Base-by-base conservation (phyloP, 192 early-diverging fungal species). In the Backusella psychrophila region DNA sequence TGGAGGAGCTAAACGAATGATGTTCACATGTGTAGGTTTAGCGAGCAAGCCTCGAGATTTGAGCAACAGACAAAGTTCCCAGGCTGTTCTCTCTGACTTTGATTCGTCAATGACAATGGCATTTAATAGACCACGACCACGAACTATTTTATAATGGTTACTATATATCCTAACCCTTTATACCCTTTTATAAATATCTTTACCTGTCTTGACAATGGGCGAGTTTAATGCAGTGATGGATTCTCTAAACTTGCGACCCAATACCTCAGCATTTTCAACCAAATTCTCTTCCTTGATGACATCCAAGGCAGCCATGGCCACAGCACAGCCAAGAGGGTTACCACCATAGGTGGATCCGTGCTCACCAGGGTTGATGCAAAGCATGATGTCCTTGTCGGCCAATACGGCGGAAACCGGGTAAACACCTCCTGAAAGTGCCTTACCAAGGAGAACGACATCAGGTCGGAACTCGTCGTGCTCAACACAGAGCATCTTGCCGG, bases 311-410 rank as follows among this genome's bases (percentile, higher is more conserved):
- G 96, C 96, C 35, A 98, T 95, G 36, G 98, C 94, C 35, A 95
- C 95, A 6, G 98, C 96, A 74, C 90, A 94, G 19, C 95, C 98
- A 4, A 99, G 88, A 36, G 97, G 96, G 86, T 98, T 99, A 59
- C 97, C 97, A 53, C 98, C 98, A 78, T 97, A 99, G 19, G 98
- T 99, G 38, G 93, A 95, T 6, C 98, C 98, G 84, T 99, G 98
- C 86, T 99, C 96, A 71, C 95, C 95, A 38, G 93, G 93, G 82
- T 90, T 87, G 77, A 95, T 94, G 72, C 87, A 91, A 11, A 95
- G 88, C 93, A 95, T 94, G 36, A 94, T 83, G 52, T 93, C 91
- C 71, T 89, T 89, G 77, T 90, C 91, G 68, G 96, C 89, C 56
- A 99, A 87, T 73, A 97, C 95, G n/a, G 94, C 95, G 69, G 91